Evolutionary conservation across 2,329 filamentous ascomycete genomes (phyloP).

Genomic region (Epichloe gansuensis): DNA sequence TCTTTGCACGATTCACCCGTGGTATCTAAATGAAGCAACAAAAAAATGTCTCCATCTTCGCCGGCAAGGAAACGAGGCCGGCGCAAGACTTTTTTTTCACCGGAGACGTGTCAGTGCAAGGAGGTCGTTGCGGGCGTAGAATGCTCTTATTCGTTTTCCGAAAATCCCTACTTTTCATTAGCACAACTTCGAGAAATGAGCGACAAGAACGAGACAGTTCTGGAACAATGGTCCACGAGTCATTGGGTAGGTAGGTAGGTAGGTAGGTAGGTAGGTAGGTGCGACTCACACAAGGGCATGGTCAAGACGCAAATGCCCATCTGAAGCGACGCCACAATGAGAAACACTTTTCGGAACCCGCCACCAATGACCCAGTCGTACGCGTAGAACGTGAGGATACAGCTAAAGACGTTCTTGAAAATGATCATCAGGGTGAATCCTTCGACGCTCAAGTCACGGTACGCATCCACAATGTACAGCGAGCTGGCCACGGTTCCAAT

Average conservation of each 20-base stretch:
- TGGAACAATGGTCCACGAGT: too few species aligned
- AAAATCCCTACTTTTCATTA: constrained; percentile 49
- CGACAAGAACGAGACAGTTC: too few species aligned
- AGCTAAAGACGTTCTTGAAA: constrained; percentile 92
- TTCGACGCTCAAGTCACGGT: constrained; percentile 76
- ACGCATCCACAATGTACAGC: constrained; percentile 85
- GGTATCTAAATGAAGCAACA: background rate
- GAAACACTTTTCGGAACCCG: constrained; percentile 51
- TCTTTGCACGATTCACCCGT: background rate
- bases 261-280: too few species aligned
- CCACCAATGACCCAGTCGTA: constrained; percentile 68
- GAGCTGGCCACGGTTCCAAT: constrained; percentile 77
- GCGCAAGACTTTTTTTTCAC: constrained; percentile 7
- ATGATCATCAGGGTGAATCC: constrained; percentile 81
- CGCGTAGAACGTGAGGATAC: constrained; percentile 70
- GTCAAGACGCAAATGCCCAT: constrained; percentile 62
- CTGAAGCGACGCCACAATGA: constrained; percentile 64
- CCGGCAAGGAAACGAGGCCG: background rate
- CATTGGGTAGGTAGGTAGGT: too few species aligned
- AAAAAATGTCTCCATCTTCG: background rate
- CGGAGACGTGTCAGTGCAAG: constrained; percentile 29
- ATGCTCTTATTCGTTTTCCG: constrained; percentile 65
- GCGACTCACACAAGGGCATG: constrained; percentile 63
- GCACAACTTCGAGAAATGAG: background rate
- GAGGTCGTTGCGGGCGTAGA: constrained; percentile 64